phyloP scores from a whole-genome alignment of 768 basidiomycete genomes.

The Tylopilus plumbeoviolaceoides region DNA sequence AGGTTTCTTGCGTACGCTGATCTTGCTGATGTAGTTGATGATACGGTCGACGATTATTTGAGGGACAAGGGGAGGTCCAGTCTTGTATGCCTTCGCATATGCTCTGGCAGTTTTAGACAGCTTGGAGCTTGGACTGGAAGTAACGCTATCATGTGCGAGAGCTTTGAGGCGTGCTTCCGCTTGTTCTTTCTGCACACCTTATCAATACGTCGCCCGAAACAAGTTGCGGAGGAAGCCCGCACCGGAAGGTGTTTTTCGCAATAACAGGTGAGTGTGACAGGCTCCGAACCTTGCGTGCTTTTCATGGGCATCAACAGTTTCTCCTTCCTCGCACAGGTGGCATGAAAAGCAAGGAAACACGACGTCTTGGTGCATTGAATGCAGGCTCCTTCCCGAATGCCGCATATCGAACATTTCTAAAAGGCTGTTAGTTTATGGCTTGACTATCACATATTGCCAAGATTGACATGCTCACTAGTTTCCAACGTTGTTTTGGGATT shows the following conservation, averaged over 20 bases:
- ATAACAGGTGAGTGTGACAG: slow-evolving; percentile 68
- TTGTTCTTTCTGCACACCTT: slow-evolving; percentile 55
- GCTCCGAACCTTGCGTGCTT: slow-evolving; percentile 68
- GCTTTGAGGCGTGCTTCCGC: slow-evolving; percentile 56
- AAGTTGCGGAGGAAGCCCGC: slow-evolving; percentile 23
- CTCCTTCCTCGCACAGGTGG: slow-evolving; percentile 87
- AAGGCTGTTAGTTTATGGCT: slow-evolving; percentile 7
- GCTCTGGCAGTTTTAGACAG: slow-evolving; percentile 81
- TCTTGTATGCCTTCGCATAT: slow-evolving; percentile 88
- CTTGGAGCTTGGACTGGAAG: slow-evolving; percentile 39
- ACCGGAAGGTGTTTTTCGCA: slow-evolving; percentile 94
- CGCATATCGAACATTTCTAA: slow-evolving; percentile 64
- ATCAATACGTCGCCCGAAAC: not conserved
- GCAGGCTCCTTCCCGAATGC: slow-evolving; percentile 70
- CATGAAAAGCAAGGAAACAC: slow-evolving; percentile 92
- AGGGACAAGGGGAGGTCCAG: slow-evolving; percentile 91
- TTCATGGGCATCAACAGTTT: slow-evolving; percentile 88
- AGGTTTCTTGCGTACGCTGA: slow-evolving; percentile 68
- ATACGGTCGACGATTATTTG: slow-evolving; percentile 79
- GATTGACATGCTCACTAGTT: slow-evolving; percentile 58
- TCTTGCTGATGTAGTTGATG: slow-evolving; percentile 63
- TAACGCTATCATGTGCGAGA: slow-evolving; percentile 42
- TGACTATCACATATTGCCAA: not conserved
- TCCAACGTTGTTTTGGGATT: slow-evolving; percentile 91
- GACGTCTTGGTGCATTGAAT: slow-evolving; percentile 91